Percentiles rank a stretch among this genome's conserved stretches.
Conservation (phyloP, 805 yeast genomes). For the Candida tammaniensis region DNA sequence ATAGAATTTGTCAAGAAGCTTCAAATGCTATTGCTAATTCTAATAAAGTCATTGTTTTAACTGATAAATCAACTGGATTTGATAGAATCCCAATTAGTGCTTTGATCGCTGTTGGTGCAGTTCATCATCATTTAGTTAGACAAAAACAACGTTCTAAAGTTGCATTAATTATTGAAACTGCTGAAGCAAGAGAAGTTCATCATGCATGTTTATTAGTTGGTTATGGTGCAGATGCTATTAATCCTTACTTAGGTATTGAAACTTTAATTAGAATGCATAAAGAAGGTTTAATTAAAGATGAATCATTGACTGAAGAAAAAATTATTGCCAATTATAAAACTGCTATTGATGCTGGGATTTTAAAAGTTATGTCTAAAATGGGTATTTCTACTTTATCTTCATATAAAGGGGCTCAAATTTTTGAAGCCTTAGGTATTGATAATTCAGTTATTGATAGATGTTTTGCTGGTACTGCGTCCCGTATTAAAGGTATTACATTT, state of each 20-base stretch:
- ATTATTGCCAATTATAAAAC: constrained; percentile 76
- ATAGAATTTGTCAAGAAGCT: constrained; percentile 84
- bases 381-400: constrained; percentile 97
- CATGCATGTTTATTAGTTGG: constrained; percentile 93
- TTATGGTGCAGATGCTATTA: constrained; percentile 95
- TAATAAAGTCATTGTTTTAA: constrained; percentile 69
- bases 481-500: constrained; percentile 93
- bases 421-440: constrained; percentile 95
- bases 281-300: constrained; percentile 65
- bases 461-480: constrained; percentile 95
- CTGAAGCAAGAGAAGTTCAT: constrained; percentile 97
- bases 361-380: constrained; percentile 98
- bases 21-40: constrained; percentile 77
- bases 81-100: constrained; percentile 80
- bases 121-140: constrained; percentile 93
- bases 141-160: constrained; percentile 95
- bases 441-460: constrained; percentile 93
- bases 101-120: constrained; percentile 92
- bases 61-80: constrained; percentile 63
- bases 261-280: constrained; percentile 79
- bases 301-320: constrained; percentile 52
- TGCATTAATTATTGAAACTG: constrained; percentile 88
- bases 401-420: constrained; percentile 98
- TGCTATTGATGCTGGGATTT: constrained; percentile 85
- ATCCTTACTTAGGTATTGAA: constrained; percentile 92